A percentile compares a stretch with the other conserved stretches of the same genome.
Evolutionary conservation across 2,329 filamentous ascomycete genomes (phyloP).

Genomic region (Pestalotiopsis sp.): DNA sequence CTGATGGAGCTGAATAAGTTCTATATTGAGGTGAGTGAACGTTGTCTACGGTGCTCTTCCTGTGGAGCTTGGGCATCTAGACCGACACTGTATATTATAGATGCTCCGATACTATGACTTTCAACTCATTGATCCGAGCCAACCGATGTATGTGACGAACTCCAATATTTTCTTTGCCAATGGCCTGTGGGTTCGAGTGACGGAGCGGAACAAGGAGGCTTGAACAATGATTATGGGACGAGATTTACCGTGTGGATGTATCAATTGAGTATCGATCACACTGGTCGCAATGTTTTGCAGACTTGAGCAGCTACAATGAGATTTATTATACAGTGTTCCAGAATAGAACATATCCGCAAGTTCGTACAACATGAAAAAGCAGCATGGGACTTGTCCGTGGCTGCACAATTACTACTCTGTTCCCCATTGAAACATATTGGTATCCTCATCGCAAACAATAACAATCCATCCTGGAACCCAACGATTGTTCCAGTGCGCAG

Average conservation of each 20-base stretch:
- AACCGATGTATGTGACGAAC: constrained; percentile 4
- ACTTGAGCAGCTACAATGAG: no score
- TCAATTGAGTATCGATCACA: no score
- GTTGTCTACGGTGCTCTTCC: no score
- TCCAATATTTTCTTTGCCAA: constrained; percentile 1
- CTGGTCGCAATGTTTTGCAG: no score
- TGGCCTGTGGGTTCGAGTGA: constrained; percentile 6
- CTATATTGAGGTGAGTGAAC: constrained; percentile 37
- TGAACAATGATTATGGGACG: not conserved
- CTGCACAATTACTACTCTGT: not conserved
- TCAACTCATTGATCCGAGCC: constrained; percentile 9
- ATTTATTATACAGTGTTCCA: no score
- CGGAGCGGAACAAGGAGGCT: not conserved
- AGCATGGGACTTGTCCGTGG: not conserved
- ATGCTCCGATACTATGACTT: constrained; percentile 18
- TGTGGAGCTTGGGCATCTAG: no score
- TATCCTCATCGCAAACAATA: not conserved
- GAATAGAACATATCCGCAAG: no score
- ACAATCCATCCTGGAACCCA: not conserved
- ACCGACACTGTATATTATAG: no score
- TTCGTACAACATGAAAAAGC: not conserved
- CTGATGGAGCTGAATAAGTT: constrained; percentile 44
- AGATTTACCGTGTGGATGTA: no score
- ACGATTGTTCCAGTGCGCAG: not conserved
- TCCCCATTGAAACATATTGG: constrained; percentile 2